These are phyloP conservation scores for Leccinellum albellum DNA, from an alignment of 768 basidiomycete genomes.

Conservation along the genomic window DNA sequence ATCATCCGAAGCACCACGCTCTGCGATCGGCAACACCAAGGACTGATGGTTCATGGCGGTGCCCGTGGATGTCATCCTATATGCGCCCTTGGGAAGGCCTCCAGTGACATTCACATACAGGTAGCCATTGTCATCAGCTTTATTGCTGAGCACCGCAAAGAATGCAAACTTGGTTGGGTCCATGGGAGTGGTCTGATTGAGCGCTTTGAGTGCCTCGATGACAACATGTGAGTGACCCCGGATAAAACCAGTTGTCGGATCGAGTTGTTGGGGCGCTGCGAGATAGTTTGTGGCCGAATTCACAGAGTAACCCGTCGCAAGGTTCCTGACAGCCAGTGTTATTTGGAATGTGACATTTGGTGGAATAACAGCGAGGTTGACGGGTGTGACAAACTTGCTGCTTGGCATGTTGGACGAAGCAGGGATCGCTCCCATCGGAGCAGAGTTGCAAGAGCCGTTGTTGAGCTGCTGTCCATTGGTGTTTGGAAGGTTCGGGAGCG, in stretches of 20 bases:
- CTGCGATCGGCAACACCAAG: conserved; percentile 33
- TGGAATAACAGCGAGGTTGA: conserved; percentile 40
- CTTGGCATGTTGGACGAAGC: conserved; percentile 49
- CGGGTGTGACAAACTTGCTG: conserved; percentile 48
- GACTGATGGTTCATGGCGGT: conserved; percentile 47
- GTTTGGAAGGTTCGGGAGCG: conserved; percentile 44
- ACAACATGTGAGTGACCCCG: conserved; percentile 64
- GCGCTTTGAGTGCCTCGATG: conserved; percentile 46
- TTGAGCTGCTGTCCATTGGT: conserved; percentile 58
- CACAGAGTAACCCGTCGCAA: conserved; percentile 55
- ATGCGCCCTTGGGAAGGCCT: conserved; percentile 53
- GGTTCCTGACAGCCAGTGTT: conserved; percentile 40
- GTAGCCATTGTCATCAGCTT: conserved; percentile 40
- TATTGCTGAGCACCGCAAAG: conserved; percentile 52
- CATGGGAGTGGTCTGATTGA: conserved; percentile 46
- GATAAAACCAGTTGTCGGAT: conserved; percentile 44
- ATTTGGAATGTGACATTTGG: conserved; percentile 53
- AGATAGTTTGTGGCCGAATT: conserved; percentile 53
- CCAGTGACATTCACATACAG: conserved; percentile 46
- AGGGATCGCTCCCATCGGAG: conserved; percentile 59
- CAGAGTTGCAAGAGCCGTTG: conserved; percentile 56
- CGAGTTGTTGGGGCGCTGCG: conserved; percentile 51
- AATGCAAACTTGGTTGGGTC: conserved; percentile 53
- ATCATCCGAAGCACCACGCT: conserved; percentile 42
- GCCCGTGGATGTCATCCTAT: conserved; percentile 44